Evolutionary conservation across 2,329 filamentous ascomycete species (phyloP), one percentile per base, ranked within the genome.

Genomic region (Fusarium mangiferae): DNA sequence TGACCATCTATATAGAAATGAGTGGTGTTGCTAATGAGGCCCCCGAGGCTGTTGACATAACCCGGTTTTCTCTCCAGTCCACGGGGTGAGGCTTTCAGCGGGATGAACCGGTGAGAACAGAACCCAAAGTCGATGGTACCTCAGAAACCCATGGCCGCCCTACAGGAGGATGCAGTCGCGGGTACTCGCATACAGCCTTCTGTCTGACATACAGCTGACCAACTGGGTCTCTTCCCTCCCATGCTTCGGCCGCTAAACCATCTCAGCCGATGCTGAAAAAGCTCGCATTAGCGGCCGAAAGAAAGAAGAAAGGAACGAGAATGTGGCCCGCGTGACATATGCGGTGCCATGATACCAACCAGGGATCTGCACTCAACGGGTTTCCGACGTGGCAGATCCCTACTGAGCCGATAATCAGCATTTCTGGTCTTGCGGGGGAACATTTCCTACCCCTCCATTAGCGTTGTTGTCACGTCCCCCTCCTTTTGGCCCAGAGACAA

Each of bases 251-350:
- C 15, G 20, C 36, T 55, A 55, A 56, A 20, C 12, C 48, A 24
- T 41, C 57, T 60, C 44, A 60, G 57, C 57, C 57, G 57, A 60
- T 51, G 35, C 35, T 54, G 46, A 41, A 54, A 39, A 54, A 52
- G 18, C 46, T 45, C 30, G 57, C 44, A 41, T 55, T 61, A 61
- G 48, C 18, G 36, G 28, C 58, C 36, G 36, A 61, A 35, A 35
- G 8, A 17, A 33, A 33, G 11, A 33, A 20, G 20, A 49, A 58
- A 15, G 24, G 35, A 15, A 26, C 13, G 12, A 36, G 33, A 36
- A 17, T 60, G 42, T 26, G 11, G n/a, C 36, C 48, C 42, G 24
- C 42, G 56, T 59, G 56, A 59, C 33, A 35, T 28, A n/a, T 58
- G 33, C 35, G 41, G 35, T 41, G 20, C 11, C 51, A 18, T 39